Base-by-base conservation (phyloP, 352 stramenopile genomes). In the Thalassiosira ordinaria region DNA sequence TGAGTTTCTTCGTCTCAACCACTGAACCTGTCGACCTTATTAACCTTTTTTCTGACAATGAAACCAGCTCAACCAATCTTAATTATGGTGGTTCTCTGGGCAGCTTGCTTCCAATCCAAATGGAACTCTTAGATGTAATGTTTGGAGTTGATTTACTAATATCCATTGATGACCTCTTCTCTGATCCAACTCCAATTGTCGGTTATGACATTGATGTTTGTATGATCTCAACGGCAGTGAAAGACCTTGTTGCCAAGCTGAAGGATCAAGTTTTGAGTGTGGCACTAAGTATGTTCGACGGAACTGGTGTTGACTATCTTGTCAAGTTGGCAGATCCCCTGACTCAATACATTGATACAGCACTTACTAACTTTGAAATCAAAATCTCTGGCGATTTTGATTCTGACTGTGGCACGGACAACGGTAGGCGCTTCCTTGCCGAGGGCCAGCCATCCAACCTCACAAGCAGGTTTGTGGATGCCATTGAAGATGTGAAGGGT, bases 321-420 rank as follows among this genome's bases (percentile, higher is more conserved):
- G 74, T 77, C 27, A 74, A 71, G 27, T 24, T 77, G 2, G 67
- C 51, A 47, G 31, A 76, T 22, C 64, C 65, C 27, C 47, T 82
- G 18, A 60, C 71, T 16, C 47, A 74, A 3, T 64, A 75, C 26
- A 37, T 84, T 3, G 46, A 80, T 27, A 53, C 2, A n/a, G 55
- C 57, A 2, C 14, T 80, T 9, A 41, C 35, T 7, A 53, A 84
- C 39, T 75, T 84, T 46, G 49, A 44, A n/a, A 24, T 59, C 26
- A n/a, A 39, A n/a, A 46, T 72, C 6, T 31, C 51, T 14, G 44
- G 3, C 22, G 24, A 68, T 18, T n/a, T 80, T 5, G 29, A 53
- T 35, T 37, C 44, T 14, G 13, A 51, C 61, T 75, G 62, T 39
- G n/a, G 11, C n/a, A n/a, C n/a, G n/a, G n/a, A n/a, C n/a, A n/a